Evolutionary conservation across 2,329 filamentous ascomycete genomes (phyloP), one percentile per base, ranked within the genome.

Genomic region (Fusarium succisae): DNA sequence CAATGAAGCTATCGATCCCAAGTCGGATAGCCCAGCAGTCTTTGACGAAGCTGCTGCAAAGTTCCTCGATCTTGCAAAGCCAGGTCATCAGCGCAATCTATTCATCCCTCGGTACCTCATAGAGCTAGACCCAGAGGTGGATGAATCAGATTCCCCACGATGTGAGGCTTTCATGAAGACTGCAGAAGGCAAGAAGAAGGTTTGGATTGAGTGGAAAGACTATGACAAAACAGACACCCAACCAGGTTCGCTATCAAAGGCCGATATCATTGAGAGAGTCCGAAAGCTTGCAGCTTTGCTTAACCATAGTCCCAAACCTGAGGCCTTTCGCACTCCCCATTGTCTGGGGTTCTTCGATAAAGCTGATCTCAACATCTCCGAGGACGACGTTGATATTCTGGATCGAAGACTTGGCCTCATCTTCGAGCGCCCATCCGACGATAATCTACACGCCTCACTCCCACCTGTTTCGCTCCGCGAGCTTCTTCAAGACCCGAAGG

Each of bases 131-230:
- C 72, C 78, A 0, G 78, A 77, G 1, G 77, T 75, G 9, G 82
- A 83, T 55, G 79, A 81, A 15, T 77, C 74, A 24, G 83, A 83
- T 26, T 73, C 78, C 6, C 77, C 81, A 5, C 79, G 85, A 28
- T 85, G 83, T 51, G 84, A 86, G 53, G 85, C 84, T 7, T 48
- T 78, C 24, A 80, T 86, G 66, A 80, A 77, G 41, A 77, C 81
- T 8, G 71, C 80, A 8, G 74, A 79, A n/a, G 83, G 81, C 11
- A 77, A 68, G 54, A 83, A 82, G 58, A 82, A 79, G 38, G 83
- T 87, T 1, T 87, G 86, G 86, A 81, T 87, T 13, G 86, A 87
- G 70, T 87, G 86, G 86, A 87, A 87, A 74, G 84, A 86, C 63
- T 87, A 87, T 66, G 83, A 83, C 44, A 72, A 66, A 9, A 80